Conservation (phyloP, 768 basidiomycete species). For the Cystobasidium ongulense region DNA sequence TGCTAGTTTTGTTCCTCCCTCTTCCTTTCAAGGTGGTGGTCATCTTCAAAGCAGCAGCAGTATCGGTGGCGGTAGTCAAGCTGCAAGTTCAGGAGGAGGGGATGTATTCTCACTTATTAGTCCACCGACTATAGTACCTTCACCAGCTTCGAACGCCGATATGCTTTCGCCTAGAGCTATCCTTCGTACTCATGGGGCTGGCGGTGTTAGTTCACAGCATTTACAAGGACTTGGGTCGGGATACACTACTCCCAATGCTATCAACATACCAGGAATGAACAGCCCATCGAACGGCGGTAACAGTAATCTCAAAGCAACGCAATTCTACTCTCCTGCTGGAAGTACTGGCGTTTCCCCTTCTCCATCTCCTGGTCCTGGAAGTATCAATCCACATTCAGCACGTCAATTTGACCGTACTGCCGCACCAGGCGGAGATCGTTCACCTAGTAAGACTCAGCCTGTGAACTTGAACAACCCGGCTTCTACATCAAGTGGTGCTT, state of each 20-base stretch:
- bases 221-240: no score
- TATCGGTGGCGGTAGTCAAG: not conserved
- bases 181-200: not conserved
- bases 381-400: not conserved
- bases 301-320: no score
- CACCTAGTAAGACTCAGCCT: not conserved
- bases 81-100: not conserved
- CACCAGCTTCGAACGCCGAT: not conserved
- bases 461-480: not conserved
- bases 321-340: not conserved
- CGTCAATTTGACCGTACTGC: not conserved
- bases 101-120: not conserved
- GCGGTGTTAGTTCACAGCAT: no score
- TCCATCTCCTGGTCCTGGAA: not conserved
- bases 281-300: no score
- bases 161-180: constrained; percentile 1
- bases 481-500: no score
- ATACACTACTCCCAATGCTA: not conserved
- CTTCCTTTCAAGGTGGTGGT: not conserved
- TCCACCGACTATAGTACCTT: not conserved
- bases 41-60: not conserved
- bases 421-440: not conserved
- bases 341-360: not conserved
- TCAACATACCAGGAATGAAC: not conserved
- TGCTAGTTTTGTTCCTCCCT: not conserved